Conservation (phyloP, 352 stramenopile species). For the Phytopythium mirpurense region DNA sequence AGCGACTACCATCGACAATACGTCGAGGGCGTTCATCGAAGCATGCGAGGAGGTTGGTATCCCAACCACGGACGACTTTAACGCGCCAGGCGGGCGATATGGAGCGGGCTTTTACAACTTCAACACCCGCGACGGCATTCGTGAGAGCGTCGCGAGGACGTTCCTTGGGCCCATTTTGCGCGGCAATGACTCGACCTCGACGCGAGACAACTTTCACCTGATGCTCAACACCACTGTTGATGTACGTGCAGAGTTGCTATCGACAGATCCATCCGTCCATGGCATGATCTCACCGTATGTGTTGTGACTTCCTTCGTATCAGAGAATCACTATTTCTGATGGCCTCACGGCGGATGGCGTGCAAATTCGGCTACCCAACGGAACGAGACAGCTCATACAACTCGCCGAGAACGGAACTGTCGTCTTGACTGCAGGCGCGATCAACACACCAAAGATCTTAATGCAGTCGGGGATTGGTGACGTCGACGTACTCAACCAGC, state of each 20-base stretch:
- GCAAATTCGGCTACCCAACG: conserved; percentile 33
- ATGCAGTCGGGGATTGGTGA: conserved; percentile 64
- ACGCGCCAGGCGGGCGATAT: conserved; percentile 54
- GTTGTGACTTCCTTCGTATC: neutral
- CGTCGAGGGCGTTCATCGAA: conserved; percentile 46
- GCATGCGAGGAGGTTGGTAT: conserved; percentile 53
- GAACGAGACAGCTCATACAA: conserved; percentile 28
- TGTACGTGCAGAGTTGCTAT: conserved; percentile 23
- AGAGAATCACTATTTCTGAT: conserved; percentile 54
- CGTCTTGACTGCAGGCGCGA: conserved; percentile 80
- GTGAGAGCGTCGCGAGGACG: conserved; percentile 71
- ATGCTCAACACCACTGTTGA: conserved; percentile 53
- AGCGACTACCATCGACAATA: conserved; percentile 16
- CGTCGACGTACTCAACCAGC: conserved; percentile 29
- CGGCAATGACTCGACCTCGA: conserved; percentile 18
- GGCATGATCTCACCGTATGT: neutral
- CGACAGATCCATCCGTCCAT: neutral
- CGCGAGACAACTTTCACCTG: conserved; percentile 40
- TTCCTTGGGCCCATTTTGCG: conserved; percentile 61
- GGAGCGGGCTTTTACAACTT: conserved; percentile 87
- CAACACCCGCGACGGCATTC: conserved; percentile 75
- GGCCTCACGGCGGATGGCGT: conserved; percentile 31
- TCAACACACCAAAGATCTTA: conserved; percentile 85
- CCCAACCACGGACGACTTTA: conserved; percentile 69
- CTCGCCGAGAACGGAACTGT: conserved; percentile 35